Base-by-base conservation (phyloP, 2,329 filamentous ascomycete genomes). In the Catunica adiposa region DNA sequence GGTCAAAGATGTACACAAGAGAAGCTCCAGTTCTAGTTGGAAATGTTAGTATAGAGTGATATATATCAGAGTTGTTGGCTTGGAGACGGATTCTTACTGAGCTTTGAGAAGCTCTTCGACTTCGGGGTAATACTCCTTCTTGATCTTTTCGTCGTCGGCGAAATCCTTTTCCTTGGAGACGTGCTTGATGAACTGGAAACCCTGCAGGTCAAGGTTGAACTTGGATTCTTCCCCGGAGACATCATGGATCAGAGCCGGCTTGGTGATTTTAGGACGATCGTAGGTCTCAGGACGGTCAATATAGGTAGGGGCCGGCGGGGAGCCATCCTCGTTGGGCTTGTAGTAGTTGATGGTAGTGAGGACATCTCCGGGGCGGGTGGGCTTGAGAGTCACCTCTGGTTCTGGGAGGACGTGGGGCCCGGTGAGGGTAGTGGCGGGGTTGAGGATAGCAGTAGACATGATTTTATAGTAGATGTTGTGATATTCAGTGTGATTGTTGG, bases 51-150 rank as follows among this genome's bases (percentile, higher is more conserved):
- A 46, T 57, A 1, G 40, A 58, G 37, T 4, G 40, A 8, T 38
- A 29, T 17, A 22, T 17, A 4, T 2, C 5, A 42, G 29, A n/a
- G 40, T 17, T 44, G 8, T 44, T n/a, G 37, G 37, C 11, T 44
- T n/a, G 4, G 40, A 44, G 20, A 38, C 9, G 7, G 40, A 44
- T n/a, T n/a, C 56, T 55, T 54, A 60, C 59, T 66, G 71, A 1
- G 78, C 72, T 54, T 80, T 82, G 0, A 89, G 64, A 25, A 89
- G 67, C 53, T 77, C 67, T 65, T 83, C 79, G 22, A 85, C 78
- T 64, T 89, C 84, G 0, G 80, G 77, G 66, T 89, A 90, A 69
- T 89, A 90, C 25, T 73, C 68, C 1, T 68, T 61, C 62, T 77
- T 71, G 62, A 90, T 81, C 25, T 71, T 69, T 2, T 75, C 73